Evolutionary conservation across 768 basidiomycete species (phyloP), one percentile per base, ranked within the genome.

Genomic region (Cystoderma amianthinum): DNA sequence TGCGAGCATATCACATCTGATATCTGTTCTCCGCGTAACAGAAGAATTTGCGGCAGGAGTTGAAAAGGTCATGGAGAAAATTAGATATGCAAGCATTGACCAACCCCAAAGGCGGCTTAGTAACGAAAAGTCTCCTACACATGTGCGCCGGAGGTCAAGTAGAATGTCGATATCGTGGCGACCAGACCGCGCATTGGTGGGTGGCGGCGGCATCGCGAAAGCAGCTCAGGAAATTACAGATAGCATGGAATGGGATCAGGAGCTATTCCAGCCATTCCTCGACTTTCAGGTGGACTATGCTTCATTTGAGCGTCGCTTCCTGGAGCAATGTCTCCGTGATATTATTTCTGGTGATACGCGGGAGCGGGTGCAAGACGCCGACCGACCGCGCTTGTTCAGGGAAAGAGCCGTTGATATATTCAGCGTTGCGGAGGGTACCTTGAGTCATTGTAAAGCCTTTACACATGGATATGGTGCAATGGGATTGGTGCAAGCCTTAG

Each of bases 261-360:
- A 85, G 38, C 67, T 99, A 12, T 96, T 93, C 57, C 92, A 94
- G 56, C 91, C 95, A 2, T 98, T 97, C 65, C 71, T 95, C 18
- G 88, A 94, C 51, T 84, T 85, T 46, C 95, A 98, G 51, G 68
- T 78, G 13, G 85, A 94, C 42, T 97, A 97, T 59, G 76, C 77
- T 0, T 63, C 71, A 1, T 68, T 96, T 23, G 96, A 99, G 60
- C 71, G 74, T 24, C 75, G 80, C 5, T 71, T 79, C 38, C 63
- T 98, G 41, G 74, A 80, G 19, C 71, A 78, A 36, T 62, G 66
- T 1, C 64, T 89, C 13, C 65, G 65, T n/a, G 62, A 67, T 6
- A 71, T 74, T 12, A 57, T 76, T 35, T 62, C 65, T 16, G 60
- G 48, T 33, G 71, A 73, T 32, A 55, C 65, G 3, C 65, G 68